Percentiles rank a stretch among this genome's conserved stretches.
Evolutionary conservation across 73 alveolate genomes (phyloP).

Genomic region (Paramecium sonneborni): DNA sequence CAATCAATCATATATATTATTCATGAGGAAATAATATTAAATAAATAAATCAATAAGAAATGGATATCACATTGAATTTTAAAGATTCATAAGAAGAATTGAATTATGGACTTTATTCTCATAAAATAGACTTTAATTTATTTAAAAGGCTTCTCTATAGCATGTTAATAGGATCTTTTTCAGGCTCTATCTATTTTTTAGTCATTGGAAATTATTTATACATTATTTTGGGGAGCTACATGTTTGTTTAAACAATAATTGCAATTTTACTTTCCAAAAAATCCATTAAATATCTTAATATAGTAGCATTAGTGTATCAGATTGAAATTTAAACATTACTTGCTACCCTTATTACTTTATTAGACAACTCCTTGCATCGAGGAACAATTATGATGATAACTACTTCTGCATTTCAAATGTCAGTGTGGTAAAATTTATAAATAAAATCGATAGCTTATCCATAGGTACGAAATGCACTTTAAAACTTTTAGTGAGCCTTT

Average conservation of each 20-base stretch:
- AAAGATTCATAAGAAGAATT: background rate
- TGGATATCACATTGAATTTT: background rate
- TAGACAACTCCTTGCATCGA: background rate
- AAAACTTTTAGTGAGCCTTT: background rate
- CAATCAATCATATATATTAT: background rate
- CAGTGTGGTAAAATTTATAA: background rate
- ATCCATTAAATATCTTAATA: background rate
- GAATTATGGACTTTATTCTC: background rate
- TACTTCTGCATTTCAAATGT: slow-evolving; percentile 22
- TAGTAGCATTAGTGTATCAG: background rate
- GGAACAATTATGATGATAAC: slow-evolving; percentile 8
- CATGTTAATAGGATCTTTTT: background rate
- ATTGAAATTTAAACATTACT: background rate
- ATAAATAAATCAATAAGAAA: background rate
- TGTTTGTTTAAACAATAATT: background rate
- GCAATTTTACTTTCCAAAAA: background rate
- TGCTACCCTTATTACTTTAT: background rate
- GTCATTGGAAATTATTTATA: background rate
- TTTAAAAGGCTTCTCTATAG: slow-evolving; percentile 15
- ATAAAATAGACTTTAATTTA: background rate
- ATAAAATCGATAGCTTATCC: background rate
- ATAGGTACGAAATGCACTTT: background rate
- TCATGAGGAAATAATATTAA: background rate
- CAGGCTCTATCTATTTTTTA: background rate
- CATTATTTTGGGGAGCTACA: background rate